A percentile compares a stretch with the other conserved stretches of the same genome.
Evolutionary conservation across 139 green algal genomes (phyloP).

Genomic region (Closterium sp.): DNA sequence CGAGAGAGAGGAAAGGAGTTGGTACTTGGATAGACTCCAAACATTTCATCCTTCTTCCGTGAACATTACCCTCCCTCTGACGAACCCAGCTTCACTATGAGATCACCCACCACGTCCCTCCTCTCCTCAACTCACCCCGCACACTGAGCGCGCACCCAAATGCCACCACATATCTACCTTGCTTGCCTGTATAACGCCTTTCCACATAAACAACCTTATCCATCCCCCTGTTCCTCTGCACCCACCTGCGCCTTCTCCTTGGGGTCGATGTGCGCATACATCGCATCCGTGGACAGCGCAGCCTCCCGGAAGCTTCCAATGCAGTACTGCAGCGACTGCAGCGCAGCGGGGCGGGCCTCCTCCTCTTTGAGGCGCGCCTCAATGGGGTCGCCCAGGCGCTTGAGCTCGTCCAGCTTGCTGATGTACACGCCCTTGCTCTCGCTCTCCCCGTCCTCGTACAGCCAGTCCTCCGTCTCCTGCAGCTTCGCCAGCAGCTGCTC

Average conservation of each 20-base stretch:
- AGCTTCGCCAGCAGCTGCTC: slow-evolving; percentile 67
- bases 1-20: neutral
- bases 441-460: slow-evolving; percentile 99
- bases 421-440: slow-evolving; percentile 86
- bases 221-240: neutral
- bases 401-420: slow-evolving; percentile 85
- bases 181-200: no score
- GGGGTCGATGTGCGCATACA: slow-evolving; percentile 77
- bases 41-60: neutral
- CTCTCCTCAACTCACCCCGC: neutral
- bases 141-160: neutral
- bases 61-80: neutral
- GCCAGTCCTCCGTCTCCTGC: slow-evolving; percentile 86
- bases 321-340: slow-evolving; percentile 47
- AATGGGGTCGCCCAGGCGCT: slow-evolving; percentile 69
- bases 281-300: slow-evolving; percentile 55
- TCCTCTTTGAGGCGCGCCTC: slow-evolving; percentile 62
- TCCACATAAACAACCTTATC: no score
- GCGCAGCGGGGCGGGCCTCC: slow-evolving; percentile 31
- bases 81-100: neutral
- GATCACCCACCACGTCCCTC: neutral
- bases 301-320: slow-evolving; percentile 62
- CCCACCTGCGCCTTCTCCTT: slow-evolving; percentile 72
- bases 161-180: neutral
- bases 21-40: no score